Evolutionary conservation across 176 grass and related monocot genomes (phyloP), one percentile per base, ranked within the genome.

Genomic region (Leersia perrieri): DNA sequence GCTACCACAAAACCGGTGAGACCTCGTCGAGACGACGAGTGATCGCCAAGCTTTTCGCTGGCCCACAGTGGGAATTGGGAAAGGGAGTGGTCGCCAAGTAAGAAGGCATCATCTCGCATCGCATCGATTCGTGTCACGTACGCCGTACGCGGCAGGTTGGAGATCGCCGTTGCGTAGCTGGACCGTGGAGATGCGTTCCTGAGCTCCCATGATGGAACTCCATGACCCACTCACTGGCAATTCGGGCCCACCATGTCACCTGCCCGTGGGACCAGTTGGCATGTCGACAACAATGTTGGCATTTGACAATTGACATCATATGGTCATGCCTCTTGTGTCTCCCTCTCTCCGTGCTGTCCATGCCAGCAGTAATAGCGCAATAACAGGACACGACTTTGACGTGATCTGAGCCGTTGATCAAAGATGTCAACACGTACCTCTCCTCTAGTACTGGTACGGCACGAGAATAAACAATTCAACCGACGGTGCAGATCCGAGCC

Each of bases 401-500:
- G 35, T 33, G 40, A 14, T 51, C 20, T 25, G 28, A 6, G 29
- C 38, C 36, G 66, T 26, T 68, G 15, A 51, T 51, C 45, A 7
- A 7, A 51, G 67, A 15, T 27, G 11, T 9, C 35, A 70, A 14
- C 11, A 7, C 9, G 33, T 23, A 25, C 44, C 44, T 49, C 13
- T 45, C 13, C 42, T 45, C 13, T 45, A 45, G 42, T 3, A 1
- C 12, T 47, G 42, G 41, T 44, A 15, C 13, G 41, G 41, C 41
- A 44, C 11, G 41, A 44, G 41, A 44, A 44, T 18, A 49, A 51
- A 51, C 4, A 12, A 23, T 36, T 51, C 67, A 5, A 72, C 67
- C 53, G 67, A 87, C 73, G 64, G 53, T 32, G 53, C 58, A 35
- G 64, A 76, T 87, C 77, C 74, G 71, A 41, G 11, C 32, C 15